Conservation (phyloP, 1,284 basidiomycete genomes). For the Coniferiporia weirii region DNA sequence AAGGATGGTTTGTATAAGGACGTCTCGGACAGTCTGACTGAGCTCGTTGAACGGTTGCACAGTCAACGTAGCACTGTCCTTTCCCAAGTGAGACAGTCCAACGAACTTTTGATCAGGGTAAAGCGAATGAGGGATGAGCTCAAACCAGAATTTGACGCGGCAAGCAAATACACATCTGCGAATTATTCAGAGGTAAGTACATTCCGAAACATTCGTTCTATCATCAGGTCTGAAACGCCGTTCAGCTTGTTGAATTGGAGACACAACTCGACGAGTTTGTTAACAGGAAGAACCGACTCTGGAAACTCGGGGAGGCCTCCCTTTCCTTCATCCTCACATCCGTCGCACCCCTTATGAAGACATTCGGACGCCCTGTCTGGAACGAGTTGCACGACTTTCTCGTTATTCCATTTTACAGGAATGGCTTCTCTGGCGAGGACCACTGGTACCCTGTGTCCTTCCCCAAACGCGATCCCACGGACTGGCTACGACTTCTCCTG, state of each 20-base stretch:
- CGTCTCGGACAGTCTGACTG: constrained; percentile 43
- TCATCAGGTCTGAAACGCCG: background rate
- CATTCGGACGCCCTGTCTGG: constrained; percentile 69
- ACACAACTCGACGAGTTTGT: constrained; percentile 16
- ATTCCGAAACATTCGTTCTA: background rate
- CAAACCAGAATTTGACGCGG: constrained; percentile 61
- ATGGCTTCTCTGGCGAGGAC: constrained; percentile 72
- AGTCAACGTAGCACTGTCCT: constrained; percentile 34
- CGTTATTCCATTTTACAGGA: constrained; percentile 72
- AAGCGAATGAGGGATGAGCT: constrained; percentile 48
- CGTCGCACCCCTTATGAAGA: constrained; percentile 72
- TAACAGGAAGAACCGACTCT: constrained; percentile 14
- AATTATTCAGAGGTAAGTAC: constrained; percentile 65
- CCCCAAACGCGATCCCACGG: constrained; percentile 57
- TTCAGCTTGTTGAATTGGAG: background rate
- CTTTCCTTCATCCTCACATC: constrained; percentile 67
- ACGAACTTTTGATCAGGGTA: constrained; percentile 42
- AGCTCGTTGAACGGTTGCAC: constrained; percentile 38
- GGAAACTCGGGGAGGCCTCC: constrained; percentile 56
- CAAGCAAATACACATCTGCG: constrained; percentile 62
- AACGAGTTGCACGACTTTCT: constrained; percentile 73
- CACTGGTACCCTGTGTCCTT: constrained; percentile 60
- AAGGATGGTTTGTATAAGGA: constrained; percentile 45
- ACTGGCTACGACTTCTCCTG: constrained; percentile 57
- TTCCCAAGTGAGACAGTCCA: constrained; percentile 43